phyloP scores from a whole-genome alignment of 1,139 yeast species.

The Hansenula sp. region DNA sequence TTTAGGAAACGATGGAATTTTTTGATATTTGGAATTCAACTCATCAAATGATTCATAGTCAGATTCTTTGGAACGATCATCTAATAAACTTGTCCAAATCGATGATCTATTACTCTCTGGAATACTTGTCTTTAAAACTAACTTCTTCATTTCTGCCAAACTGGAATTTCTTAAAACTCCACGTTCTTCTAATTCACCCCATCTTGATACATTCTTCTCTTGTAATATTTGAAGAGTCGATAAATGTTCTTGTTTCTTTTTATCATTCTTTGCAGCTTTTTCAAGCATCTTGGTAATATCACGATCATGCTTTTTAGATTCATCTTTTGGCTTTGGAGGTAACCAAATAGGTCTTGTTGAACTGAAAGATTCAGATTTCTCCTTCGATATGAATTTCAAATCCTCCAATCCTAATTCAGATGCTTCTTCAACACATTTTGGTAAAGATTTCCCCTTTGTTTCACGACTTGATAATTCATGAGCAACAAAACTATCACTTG shows the following conservation, averaged over 20 bases:
- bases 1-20: conserved; percentile 9
- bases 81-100: conserved; percentile 27
- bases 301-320: conserved; percentile 51
- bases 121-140: conserved; percentile 36
- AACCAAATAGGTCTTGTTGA: conserved; percentile 65
- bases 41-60: conserved; percentile 26
- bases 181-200: conserved; percentile 38
- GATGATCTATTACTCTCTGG: conserved; percentile 30
- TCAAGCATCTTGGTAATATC: conserved; percentile 51
- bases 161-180: conserved; percentile 33
- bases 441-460: conserved; percentile 30
- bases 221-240: conserved; percentile 24
- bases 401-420: conserved; percentile 42
- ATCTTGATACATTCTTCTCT: conserved; percentile 29
- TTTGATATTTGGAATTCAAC: conserved; percentile 14
- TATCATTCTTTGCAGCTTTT: conserved; percentile 39
- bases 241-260: conserved; percentile 37
- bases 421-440: conserved; percentile 31
- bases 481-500: conserved; percentile 32
- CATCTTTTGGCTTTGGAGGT: conserved; percentile 62
- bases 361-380: conserved; percentile 34
- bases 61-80: conserved; percentile 20
- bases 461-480: conserved; percentile 34
- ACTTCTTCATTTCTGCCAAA: conserved; percentile 32
- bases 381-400: conserved; percentile 37